These are phyloP conservation scores for Aspergillus quadricinctus DNA, from an alignment of 2,329 filamentous ascomycete genomes.

Conservation along the genomic window DNA sequence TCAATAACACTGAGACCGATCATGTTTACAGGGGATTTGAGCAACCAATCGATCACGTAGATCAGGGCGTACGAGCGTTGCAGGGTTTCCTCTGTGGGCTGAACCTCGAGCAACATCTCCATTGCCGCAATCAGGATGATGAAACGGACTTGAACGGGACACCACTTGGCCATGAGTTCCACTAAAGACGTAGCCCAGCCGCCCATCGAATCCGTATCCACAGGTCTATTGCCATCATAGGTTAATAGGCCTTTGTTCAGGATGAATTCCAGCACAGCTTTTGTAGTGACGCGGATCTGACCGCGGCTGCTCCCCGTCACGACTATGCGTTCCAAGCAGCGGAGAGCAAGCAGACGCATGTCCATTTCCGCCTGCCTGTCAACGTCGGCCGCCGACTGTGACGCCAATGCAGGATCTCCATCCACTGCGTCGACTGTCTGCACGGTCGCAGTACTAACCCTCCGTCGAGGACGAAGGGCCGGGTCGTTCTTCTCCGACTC, in stretches of 20 bases:
- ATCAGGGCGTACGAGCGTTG: conserved; percentile 70
- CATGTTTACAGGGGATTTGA: conserved; percentile 85
- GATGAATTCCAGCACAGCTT: conserved; percentile 70
- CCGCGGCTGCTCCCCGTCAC: conserved; percentile 68
- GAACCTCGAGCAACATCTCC: conserved; percentile 67
- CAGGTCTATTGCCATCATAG: conserved; percentile 42
- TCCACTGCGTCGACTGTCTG: conserved; percentile 66
- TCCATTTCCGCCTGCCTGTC: conserved; percentile 88
- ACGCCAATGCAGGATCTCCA: conserved; percentile 61
- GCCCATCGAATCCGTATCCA: conserved; percentile 44
- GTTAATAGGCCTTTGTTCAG: conserved; percentile 50
- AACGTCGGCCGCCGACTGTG: conserved; percentile 77
- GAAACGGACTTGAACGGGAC: conserved; percentile 90
- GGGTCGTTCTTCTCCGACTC: conserved; percentile 65
- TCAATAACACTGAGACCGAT: conserved; percentile 97
- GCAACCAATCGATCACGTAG: conserved; percentile 72
- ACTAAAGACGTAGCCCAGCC: conserved; percentile 83
- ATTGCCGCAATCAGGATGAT: conserved; percentile 79
- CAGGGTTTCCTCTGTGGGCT: conserved; percentile 66
- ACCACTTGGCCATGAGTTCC: conserved; percentile 75
- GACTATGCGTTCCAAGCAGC: conserved; percentile 83
- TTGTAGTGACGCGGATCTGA: conserved; percentile 75
- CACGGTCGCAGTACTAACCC: conserved; percentile 76
- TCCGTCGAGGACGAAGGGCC: conserved; percentile 60
- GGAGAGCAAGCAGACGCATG: conserved; percentile 75